Evolutionary conservation across 495 filamentous ascomycete genomes (phyloP), one percentile per base, ranked within the genome.

Genomic region (Xylaria nigripes): DNA sequence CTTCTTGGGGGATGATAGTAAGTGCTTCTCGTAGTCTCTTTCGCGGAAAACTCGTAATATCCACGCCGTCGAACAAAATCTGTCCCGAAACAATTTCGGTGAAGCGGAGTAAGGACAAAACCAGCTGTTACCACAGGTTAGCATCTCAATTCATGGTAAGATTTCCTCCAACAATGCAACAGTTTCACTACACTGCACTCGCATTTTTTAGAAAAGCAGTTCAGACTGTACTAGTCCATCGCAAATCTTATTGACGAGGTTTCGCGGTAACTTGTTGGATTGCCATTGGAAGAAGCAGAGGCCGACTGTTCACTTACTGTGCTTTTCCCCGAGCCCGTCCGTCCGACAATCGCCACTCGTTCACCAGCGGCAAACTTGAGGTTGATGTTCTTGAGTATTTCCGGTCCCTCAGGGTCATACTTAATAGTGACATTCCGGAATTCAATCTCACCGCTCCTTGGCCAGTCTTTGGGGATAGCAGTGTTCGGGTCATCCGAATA

Each of bases 321-420:
- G 48, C 77, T 80, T 59, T 84, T 83, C n/a, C 80, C 81, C 21
- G 78, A 77, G 6, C 81, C 80, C 5, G 78, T 81, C 18, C 81
- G 73, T 16, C 80, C 81, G 7, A 81, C 74, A 32, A 83, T 66
- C 2, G 73, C 80, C 40, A 82, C 69, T 27, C 74, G 72, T 55
- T 81, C 74, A 10, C 80, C 80, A 15, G 80, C 68, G 7, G 67
- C 50, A 16, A 77, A 75, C 41, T 65, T 68, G 51, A 84, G 72
- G 48, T 72, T 75, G 46, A 82, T 67, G 21, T 73, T 62, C 44
- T 75, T 77, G 5, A 84, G 66, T 30, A 80, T 74, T 38, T 76
- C 67, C 1, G 73, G 75, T 0, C 73, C 70, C 45, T 74, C 72
- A 27, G 49, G 16, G 16, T 72, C 70, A 51, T 81, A 80, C 42